Conservation (phyloP, 257 asterid genomes). For the Nyctanthes arbortristis region DNA sequence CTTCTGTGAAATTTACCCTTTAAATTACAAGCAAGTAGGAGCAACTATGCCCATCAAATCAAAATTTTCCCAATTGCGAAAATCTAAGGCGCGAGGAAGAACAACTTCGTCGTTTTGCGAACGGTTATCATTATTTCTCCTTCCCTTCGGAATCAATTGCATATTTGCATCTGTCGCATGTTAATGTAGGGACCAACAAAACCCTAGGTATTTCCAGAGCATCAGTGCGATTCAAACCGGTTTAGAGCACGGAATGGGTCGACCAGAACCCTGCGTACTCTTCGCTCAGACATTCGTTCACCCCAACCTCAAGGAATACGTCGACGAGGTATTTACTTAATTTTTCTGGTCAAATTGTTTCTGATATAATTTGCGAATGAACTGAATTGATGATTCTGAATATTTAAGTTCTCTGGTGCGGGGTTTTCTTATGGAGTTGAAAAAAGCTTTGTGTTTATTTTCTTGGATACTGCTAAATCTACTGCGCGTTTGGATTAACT, state of each 20-base stretch:
- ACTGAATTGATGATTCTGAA: neutral
- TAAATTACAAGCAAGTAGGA: too few relatives aligned
- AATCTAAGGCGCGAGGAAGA: too few relatives aligned
- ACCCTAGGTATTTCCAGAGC: constrained; percentile 15
- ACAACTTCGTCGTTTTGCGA: too few relatives aligned
- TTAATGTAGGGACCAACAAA: neutral
- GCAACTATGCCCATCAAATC: too few relatives aligned
- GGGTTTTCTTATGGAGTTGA: neutral
- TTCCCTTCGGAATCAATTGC: too few relatives aligned
- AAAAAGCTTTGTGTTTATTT: too few relatives aligned
- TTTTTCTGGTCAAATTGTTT: neutral
- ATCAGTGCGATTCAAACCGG: constrained; percentile 17
- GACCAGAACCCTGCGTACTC: constrained; percentile 89
- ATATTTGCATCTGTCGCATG: neutral
- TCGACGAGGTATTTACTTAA: constrained; percentile 70
- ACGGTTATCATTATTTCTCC: too few relatives aligned
- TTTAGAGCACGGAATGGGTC: constrained; percentile 53
- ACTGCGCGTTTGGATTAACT: too few relatives aligned
- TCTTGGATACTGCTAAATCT: too few relatives aligned
- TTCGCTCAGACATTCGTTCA: constrained; percentile 87
- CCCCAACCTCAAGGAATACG: constrained; percentile 70
- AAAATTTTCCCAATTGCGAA: too few relatives aligned
- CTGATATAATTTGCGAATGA: too few relatives aligned
- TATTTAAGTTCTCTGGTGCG: neutral
- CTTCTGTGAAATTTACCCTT: too few relatives aligned